A percentile compares a stretch with the other conserved stretches of the same genome.
phyloP scores from a whole-genome alignment of 768 basidiomycete species.

The Hericium coralloides region DNA sequence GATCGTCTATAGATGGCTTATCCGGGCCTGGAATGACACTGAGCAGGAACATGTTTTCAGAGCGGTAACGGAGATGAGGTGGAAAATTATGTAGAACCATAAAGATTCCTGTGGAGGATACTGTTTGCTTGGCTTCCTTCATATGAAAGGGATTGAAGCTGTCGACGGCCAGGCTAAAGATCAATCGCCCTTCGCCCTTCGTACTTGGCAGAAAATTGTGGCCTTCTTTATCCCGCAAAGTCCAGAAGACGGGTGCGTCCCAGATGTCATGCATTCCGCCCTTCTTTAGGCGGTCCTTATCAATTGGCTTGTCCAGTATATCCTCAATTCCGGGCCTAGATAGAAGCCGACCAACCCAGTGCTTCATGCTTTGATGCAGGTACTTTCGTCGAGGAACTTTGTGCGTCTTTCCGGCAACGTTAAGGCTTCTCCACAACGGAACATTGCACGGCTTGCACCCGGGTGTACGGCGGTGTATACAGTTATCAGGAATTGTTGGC shows the following conservation, averaged over 20 bases:
- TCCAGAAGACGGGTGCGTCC: background rate
- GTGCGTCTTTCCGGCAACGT: background rate
- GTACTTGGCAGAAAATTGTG: background rate
- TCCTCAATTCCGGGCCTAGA: background rate
- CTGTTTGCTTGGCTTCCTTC: background rate
- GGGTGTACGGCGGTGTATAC: background rate
- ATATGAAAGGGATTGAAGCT: background rate
- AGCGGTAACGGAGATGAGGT: background rate
- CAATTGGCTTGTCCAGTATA: background rate
- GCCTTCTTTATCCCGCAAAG: too few relatives aligned
- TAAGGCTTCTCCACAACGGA: background rate
- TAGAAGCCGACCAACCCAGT: background rate
- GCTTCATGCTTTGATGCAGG: background rate
- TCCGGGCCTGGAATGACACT: background rate
- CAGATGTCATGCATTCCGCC: background rate
- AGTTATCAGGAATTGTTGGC: background rate
- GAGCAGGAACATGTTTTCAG: background rate
- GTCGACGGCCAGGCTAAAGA: background rate
- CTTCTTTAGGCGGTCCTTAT: background rate
- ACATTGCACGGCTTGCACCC: background rate
- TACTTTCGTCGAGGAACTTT: background rate
- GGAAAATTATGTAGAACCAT: background rate
- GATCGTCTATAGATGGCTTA: background rate
- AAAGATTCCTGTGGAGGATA: background rate
- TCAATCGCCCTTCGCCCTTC: background rate